Conservation (phyloP, 2,329 filamentous ascomycete species). For the Diaporthe citrichinensis region DNA sequence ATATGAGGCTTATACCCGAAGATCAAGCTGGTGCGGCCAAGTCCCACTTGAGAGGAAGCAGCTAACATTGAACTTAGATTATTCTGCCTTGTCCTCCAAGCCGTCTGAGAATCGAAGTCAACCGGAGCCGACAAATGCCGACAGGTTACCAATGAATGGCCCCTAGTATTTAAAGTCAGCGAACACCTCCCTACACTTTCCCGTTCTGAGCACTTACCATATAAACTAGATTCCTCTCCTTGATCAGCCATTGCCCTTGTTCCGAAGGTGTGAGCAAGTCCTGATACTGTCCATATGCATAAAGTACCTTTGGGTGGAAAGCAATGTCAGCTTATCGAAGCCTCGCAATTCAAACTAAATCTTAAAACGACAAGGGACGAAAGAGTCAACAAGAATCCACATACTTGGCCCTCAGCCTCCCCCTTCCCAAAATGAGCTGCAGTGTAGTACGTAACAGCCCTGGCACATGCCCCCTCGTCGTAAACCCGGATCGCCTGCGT, state of each 20-base stretch:
- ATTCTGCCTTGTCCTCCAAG: background rate
- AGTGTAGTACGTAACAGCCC: background rate
- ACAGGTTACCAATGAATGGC: background rate
- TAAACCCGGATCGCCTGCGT: constrained; percentile 8
- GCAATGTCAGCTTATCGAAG: background rate
- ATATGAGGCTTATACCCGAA: background rate
- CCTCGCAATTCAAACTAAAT: background rate
- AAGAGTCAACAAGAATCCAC: background rate
- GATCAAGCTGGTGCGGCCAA: background rate
- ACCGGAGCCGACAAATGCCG: background rate
- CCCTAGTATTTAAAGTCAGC: background rate
- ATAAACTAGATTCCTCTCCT: background rate
- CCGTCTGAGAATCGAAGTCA: background rate
- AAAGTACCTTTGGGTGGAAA: background rate
- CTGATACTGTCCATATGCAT: constrained; percentile 13
- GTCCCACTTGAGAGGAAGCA: background rate
- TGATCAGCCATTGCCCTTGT: background rate
- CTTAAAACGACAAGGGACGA: background rate
- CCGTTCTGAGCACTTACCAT: background rate
- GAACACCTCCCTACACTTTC: background rate
- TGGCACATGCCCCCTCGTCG: background rate
- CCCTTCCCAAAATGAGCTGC: constrained; percentile 18
- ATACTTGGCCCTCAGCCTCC: constrained; percentile 9
- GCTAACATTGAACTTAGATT: background rate
- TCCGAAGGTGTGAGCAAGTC: background rate